phyloP scores from a whole-genome alignment of 805 yeast genomes.

The Candida verbasci region DNA sequence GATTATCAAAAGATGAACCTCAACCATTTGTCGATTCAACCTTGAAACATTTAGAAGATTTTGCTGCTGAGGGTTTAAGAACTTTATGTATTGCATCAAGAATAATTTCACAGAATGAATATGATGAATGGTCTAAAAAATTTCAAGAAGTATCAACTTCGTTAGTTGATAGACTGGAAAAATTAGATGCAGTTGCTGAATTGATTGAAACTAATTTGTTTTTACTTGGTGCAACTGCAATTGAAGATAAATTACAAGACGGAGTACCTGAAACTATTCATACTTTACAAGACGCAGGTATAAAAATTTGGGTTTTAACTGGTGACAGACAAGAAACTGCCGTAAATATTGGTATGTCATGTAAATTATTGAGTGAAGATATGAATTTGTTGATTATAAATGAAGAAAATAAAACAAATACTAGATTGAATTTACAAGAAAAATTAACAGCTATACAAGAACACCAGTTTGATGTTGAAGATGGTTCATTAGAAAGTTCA shows the following conservation, averaged over 20 bases:
- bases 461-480: constrained; percentile 62
- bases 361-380: constrained; percentile 89
- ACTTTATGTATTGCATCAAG: constrained; percentile 90
- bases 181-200: constrained; percentile 86
- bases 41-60: constrained; percentile 84
- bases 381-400: constrained; percentile 90
- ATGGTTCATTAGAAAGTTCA: constrained; percentile 53
- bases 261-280: constrained; percentile 98
- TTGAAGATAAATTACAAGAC: constrained; percentile 95
- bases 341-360: constrained; percentile 96
- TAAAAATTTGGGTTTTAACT: constrained; percentile 94
- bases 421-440: constrained; percentile 63
- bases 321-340: constrained; percentile 99
- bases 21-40: constrained; percentile 85
- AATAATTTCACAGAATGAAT: constrained; percentile 75
- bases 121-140: constrained; percentile 57
- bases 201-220: constrained; percentile 75
- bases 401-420: constrained; percentile 78
- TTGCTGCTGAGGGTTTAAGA: constrained; percentile 93
- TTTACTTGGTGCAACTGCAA: constrained; percentile 94
- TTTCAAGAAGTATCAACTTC: constrained; percentile 83
- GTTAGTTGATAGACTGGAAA: constrained; percentile 65
- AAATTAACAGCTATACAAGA: constrained; percentile 72
- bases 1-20: constrained; percentile 54
- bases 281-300: constrained; percentile 93